Conservation (phyloP, 176 grass and related monocot species). For the Cenchrus purpureus region DNA sequence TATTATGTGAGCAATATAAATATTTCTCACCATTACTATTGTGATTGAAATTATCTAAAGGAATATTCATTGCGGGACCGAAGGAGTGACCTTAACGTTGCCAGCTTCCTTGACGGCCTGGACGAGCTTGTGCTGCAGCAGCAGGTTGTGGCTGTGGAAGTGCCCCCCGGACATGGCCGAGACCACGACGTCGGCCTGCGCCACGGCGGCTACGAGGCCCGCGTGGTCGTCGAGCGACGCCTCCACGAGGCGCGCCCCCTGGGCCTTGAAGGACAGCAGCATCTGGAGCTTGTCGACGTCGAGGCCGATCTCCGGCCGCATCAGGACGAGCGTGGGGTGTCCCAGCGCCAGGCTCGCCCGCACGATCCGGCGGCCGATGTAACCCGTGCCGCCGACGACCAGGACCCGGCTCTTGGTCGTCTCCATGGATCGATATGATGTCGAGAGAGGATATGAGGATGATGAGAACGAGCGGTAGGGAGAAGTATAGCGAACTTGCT, state of each 20-base stretch:
- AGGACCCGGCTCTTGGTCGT: conserved; percentile 31
- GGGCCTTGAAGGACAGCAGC: conserved; percentile 56
- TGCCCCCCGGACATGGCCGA: conserved; percentile 40
- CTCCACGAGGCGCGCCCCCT: conserved; percentile 53
- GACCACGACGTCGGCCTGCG: conserved; percentile 67
- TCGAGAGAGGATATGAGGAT: too few relatives aligned
- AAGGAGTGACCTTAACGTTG: conserved; percentile 56
- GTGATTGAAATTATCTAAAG: too few relatives aligned
- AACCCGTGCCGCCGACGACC: conserved; percentile 48
- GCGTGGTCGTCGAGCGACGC: conserved; percentile 48
- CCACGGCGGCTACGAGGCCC: conserved; percentile 51
- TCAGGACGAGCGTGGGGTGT: conserved; percentile 52
- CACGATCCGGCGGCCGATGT: conserved; percentile 45
- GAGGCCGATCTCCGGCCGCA: conserved; percentile 54
- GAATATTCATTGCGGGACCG: too few relatives aligned
- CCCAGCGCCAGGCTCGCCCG: conserved; percentile 51
- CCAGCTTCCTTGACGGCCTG: conserved; percentile 66
- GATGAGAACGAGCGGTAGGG: neutral
- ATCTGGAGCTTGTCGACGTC: conserved; percentile 45
- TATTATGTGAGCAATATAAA: too few relatives aligned
- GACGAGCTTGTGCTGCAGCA: conserved; percentile 57
- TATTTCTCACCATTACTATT: too few relatives aligned
- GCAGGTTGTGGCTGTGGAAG: conserved; percentile 15
- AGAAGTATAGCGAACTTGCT: too few relatives aligned
- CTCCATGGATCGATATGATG: neutral